Evolutionary conservation across 305 asterid genomes (phyloP), one percentile per base, ranked within the genome.

Genomic region (Plantago coronopus): DNA sequence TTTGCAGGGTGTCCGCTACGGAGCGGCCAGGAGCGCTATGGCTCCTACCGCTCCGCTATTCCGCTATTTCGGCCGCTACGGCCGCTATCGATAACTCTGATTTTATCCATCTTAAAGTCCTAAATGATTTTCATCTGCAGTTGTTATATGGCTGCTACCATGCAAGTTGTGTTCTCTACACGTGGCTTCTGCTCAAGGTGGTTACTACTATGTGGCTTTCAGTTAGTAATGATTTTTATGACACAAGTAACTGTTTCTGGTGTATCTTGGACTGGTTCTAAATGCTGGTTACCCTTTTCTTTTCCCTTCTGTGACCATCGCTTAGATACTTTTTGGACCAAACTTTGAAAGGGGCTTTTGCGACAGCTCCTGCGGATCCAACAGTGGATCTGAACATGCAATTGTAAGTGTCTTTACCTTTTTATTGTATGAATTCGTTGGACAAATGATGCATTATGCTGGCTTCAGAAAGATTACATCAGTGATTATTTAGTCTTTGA

Each of bases 141-240:
- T 71, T 93, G 99, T 71, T 93, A 93, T 70, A 78, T 93, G 87
- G 97, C 97, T 64, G 94, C 97, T 55, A 89, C 96, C 17, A 89
- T 93, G 93, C 99, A 93, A 78, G 99, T 87, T 54, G 65, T 87
- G 70, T 81, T 93, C 79, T 87, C 97, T 22, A 89, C 94, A 1
- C 83, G 64, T 61, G 78, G 91, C 64, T 93, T 93, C 73, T 82
- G 73, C 78, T 69, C 91, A 70, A 79, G 96, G 99, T 89, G 62
- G 96, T 78, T 43, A 64, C 27, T 63, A 43, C 61, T 9, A 5
- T 46, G 13, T 72, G 68, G n/a, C 56, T 55, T 56, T 45, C 25
- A 23, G 53, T 27, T 71, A 17, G 48, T 38, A 59, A 65, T 63
- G 42, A 15, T 43, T 37, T 25, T 62, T 66, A 40, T 67, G 58